Percentiles rank a stretch among this genome's conserved stretches.
phyloP scores from a whole-genome alignment of 192 early-diverging fungal genomes.

The Linnemannia hyalina region DNA sequence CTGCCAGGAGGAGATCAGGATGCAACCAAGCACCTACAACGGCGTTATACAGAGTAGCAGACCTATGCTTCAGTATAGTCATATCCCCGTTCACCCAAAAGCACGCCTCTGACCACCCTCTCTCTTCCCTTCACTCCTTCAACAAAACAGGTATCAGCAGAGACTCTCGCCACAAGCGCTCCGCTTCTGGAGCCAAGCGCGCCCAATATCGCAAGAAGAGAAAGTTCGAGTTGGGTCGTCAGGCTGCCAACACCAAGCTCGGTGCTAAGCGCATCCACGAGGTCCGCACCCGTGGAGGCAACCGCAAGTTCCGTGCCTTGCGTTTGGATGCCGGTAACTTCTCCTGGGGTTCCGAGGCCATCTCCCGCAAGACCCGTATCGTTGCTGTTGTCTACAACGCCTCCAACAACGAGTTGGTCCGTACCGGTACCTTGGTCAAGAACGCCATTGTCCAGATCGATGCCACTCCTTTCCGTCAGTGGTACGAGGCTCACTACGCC shows the following conservation, averaged over 20 bases:
- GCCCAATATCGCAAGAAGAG: constrained; percentile 99
- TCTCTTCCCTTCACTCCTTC: neutral
- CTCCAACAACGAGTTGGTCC: constrained; percentile 99
- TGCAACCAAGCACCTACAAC: neutral
- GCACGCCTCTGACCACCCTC: constrained; percentile 4
- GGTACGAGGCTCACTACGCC: constrained; percentile 99
- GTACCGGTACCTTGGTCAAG: constrained; percentile 99
- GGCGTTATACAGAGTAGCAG: neutral
- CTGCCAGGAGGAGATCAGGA: neutral
- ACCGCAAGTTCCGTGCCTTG: constrained; percentile 98
- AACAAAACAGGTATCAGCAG: constrained; percentile 91
- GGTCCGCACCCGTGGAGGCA: constrained; percentile 98
- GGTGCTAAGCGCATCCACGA: constrained; percentile 96
- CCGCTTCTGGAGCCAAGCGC: constrained; percentile 97
- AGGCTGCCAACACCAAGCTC: constrained; percentile 97
- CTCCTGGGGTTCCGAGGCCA: constrained; percentile 96
- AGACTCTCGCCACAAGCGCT: constrained; percentile 99
- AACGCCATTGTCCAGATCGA: constrained; percentile 97
- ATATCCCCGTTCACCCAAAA: neutral
- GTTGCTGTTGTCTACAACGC: constrained; percentile 98
- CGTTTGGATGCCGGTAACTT: constrained; percentile 97
- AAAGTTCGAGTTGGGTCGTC: constrained; percentile 99
- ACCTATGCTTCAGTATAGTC: neutral
- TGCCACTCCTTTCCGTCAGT: constrained; percentile 99
- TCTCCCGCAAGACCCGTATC: constrained; percentile 97